phyloP scores from a whole-genome alignment of 805 yeast genomes.

The Starmerella powellii region DNA sequence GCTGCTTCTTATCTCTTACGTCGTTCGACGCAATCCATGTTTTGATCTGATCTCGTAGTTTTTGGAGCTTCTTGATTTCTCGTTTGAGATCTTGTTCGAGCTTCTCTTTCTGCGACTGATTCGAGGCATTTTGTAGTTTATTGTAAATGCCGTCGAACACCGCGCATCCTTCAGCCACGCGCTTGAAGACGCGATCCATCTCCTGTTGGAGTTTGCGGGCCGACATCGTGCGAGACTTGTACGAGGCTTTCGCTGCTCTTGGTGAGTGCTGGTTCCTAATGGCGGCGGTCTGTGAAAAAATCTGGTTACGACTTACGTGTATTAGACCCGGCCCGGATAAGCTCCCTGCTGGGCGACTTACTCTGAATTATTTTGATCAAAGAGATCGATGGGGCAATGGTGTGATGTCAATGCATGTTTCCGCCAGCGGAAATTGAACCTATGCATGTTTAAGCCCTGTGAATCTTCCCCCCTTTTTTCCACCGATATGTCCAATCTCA shows the following conservation, averaged over 20 bases:
- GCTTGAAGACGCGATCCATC: constrained; percentile 84
- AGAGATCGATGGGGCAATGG: too few relatives aligned
- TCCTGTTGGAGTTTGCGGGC: constrained; percentile 37
- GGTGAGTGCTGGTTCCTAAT: too few relatives aligned
- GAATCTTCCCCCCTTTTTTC: too few relatives aligned
- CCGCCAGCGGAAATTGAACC: too few relatives aligned
- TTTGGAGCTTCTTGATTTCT: constrained; percentile 87
- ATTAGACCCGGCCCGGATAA: too few relatives aligned
- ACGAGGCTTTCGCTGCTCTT: background rate
- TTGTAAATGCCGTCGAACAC: constrained; percentile 78
- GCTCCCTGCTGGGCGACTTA: background rate
- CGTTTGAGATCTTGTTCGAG: constrained; percentile 79
- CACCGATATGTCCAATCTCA: too few relatives aligned
- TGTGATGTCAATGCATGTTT: too few relatives aligned
- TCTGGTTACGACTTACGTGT: too few relatives aligned
- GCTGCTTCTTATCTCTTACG: constrained; percentile 74
- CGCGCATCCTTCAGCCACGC: constrained; percentile 81
- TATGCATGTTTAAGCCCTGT: too few relatives aligned
- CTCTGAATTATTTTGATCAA: too few relatives aligned
- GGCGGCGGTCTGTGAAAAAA: constrained; percentile 1
- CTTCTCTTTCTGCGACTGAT: constrained; percentile 83
- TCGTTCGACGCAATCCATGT: constrained; percentile 88
- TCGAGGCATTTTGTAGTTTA: constrained; percentile 68
- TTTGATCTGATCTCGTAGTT: constrained; percentile 88
- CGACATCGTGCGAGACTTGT: constrained; percentile 14